Evolutionary conservation across 768 basidiomycete species (phyloP).

Genomic region (Tylopilus sp.): DNA sequence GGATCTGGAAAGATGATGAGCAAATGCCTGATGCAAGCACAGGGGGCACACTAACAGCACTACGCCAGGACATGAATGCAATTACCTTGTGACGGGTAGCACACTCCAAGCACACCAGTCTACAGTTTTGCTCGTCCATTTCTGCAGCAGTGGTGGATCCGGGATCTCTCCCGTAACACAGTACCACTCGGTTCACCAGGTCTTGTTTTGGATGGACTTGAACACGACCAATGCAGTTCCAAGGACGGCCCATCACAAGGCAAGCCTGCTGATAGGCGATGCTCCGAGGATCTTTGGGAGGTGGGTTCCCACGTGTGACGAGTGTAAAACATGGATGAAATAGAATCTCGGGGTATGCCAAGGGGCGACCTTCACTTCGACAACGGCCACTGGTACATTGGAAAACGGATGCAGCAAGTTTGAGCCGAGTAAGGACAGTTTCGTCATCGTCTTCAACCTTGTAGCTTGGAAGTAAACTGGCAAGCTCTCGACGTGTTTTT

Average conservation of each 20-base stretch:
- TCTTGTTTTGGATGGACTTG: slow-evolving; percentile 18
- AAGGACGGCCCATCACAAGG: slow-evolving; percentile 23
- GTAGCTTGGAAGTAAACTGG: slow-evolving; percentile 25
- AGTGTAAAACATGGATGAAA: slow-evolving; percentile 28
- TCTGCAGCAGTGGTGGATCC: slow-evolving; percentile 20
- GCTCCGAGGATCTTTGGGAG: slow-evolving; percentile 17
- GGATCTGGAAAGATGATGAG: slow-evolving; percentile 13
- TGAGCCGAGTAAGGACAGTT: slow-evolving; percentile 18
- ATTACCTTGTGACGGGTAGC: slow-evolving; percentile 1
- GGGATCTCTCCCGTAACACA: slow-evolving; percentile 24
- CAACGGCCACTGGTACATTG: slow-evolving; percentile 17
- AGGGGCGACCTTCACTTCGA: slow-evolving; percentile 9
- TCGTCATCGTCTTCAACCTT: slow-evolving; percentile 14
- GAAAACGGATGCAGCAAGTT: slow-evolving; percentile 29
- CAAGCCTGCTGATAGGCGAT: slow-evolving; percentile 23
- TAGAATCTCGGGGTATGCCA: slow-evolving; percentile 27
- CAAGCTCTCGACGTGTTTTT: slow-evolving; percentile 24
- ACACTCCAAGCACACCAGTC: slow-evolving; percentile 20
- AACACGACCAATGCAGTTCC: slow-evolving; percentile 21
- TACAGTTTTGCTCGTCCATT: slow-evolving; percentile 23
- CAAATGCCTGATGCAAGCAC: background rate
- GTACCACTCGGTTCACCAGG: slow-evolving; percentile 13
- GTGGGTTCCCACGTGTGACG: slow-evolving; percentile 1
- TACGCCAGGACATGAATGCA: slow-evolving; percentile 23
- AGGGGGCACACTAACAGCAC: slow-evolving; percentile 14